These are phyloP conservation scores for Sanchytrium tribonematis DNA, from an alignment of 371 early-diverging fungal genomes.

Conservation along the genomic window DNA sequence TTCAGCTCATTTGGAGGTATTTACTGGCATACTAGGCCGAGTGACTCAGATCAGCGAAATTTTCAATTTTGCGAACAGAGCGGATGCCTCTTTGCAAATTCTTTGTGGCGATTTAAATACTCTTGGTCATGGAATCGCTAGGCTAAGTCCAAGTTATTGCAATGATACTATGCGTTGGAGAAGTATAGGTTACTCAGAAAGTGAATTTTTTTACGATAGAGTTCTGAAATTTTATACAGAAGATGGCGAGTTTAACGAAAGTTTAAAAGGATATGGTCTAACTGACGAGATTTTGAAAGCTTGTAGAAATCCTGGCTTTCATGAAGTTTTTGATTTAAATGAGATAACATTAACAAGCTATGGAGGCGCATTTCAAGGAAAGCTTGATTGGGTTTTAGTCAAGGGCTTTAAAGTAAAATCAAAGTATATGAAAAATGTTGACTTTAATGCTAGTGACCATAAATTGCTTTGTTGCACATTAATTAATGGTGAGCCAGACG, in stretches of 20 bases:
- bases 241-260: not conserved
- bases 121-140: slow-evolving; percentile 43
- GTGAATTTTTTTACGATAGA: slow-evolving; percentile 17
- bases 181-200: slow-evolving; percentile 32
- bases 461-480: slow-evolving; percentile 22
- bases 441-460: slow-evolving; percentile 38
- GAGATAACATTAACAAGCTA: slow-evolving; percentile 18
- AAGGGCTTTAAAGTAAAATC: slow-evolving; percentile 22
- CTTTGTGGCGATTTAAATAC: slow-evolving; percentile 50
- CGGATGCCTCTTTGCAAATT: slow-evolving; percentile 27
- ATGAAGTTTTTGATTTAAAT: slow-evolving; percentile 1
- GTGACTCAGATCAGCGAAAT: slow-evolving; percentile 34
- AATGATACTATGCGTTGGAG: slow-evolving; percentile 31
- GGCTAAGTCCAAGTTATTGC: slow-evolving; percentile 33
- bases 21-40: slow-evolving; percentile 36
- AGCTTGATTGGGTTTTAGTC: slow-evolving; percentile 43
- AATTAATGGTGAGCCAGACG: not conserved
- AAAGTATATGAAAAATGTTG: slow-evolving; percentile 27
- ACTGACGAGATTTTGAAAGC: not conserved
- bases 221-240: not conserved
- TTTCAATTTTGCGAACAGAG: slow-evolving; percentile 13
- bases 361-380: slow-evolving; percentile 32
- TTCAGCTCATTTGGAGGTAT: slow-evolving; percentile 46
- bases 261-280: not conserved
- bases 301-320: slow-evolving; percentile 15